Conservation (phyloP, 768 basidiomycete genomes). For the Mycena floridula region DNA sequence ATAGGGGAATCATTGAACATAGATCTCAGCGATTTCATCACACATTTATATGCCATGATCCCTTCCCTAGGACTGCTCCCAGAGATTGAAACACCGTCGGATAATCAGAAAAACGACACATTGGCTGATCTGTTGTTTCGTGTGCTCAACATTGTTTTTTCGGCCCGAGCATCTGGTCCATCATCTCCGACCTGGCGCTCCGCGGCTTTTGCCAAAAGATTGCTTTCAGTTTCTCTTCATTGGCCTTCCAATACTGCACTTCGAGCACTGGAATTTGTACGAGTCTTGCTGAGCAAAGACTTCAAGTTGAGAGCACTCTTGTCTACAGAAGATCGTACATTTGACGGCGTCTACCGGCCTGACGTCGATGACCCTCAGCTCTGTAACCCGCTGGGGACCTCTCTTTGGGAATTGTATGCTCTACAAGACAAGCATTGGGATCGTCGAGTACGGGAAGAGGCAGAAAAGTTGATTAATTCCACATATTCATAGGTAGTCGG, state of each 20-base stretch:
- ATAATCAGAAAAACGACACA: conserved; percentile 24
- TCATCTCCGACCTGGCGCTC: conserved; percentile 64
- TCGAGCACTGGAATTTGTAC: conserved; percentile 70
- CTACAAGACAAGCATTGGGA: conserved; percentile 60
- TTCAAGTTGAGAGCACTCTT: conserved; percentile 78
- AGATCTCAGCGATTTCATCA: conserved; percentile 86
- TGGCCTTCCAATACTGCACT: conserved; percentile 68
- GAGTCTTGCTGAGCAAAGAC: conserved; percentile 67
- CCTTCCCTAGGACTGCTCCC: conserved; percentile 63
- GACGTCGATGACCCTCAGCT: conserved; percentile 88
- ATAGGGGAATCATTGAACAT: conserved; percentile 96
- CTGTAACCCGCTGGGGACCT: conserved; percentile 75
- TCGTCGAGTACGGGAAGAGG: conserved; percentile 59
- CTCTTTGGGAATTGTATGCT: conserved; percentile 79
- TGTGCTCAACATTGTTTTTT: conserved; percentile 77
- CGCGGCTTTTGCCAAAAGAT: conserved; percentile 92
- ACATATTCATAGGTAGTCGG: too few relatives aligned
- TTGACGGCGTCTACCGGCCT: conserved; percentile 79
- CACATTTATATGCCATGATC: conserved; percentile 78
- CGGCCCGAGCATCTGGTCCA: conserved; percentile 54
- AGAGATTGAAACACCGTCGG: conserved; percentile 47
- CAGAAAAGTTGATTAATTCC: conserved; percentile 47
- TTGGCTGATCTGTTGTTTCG: conserved; percentile 78
- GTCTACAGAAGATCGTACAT: conserved; percentile 78
- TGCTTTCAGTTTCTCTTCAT: conserved; percentile 72